Conservation (phyloP, 1,284 basidiomycete genomes). For the Ceratobasidium sp. region DNA sequence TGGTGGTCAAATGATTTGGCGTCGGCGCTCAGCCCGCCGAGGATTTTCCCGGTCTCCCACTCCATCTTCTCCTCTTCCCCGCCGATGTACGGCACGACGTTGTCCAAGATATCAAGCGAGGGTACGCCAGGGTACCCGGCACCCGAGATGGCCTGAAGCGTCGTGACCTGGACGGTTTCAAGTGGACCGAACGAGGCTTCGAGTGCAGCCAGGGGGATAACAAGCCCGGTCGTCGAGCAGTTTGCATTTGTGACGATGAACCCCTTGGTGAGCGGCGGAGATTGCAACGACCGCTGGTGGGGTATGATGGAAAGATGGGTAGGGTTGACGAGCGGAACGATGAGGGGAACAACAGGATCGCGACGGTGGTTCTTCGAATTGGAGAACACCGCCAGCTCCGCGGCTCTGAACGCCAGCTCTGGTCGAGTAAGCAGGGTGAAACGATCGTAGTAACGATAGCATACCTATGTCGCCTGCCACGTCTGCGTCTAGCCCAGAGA, state of each 20-base stretch:
- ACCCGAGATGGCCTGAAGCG: constrained; percentile 98
- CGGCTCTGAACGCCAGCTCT: constrained; percentile 86
- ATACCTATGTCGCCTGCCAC: constrained; percentile 94
- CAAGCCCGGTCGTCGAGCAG: constrained; percentile 95
- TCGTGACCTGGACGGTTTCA: constrained; percentile 90
- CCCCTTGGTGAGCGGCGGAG: constrained; percentile 80
- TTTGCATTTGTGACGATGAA: constrained; percentile 99
- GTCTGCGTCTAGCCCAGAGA: constrained; percentile 94
- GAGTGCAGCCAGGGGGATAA: constrained; percentile 92
- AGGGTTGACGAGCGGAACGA: constrained; percentile 97
- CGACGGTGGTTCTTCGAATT: constrained; percentile 98
- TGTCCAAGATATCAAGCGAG: constrained; percentile 93
- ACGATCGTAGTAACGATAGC: constrained; percentile 51
- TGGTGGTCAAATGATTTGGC: constrained; percentile 86
- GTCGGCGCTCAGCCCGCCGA: constrained; percentile 77
- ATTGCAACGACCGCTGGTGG: constrained; percentile 79
- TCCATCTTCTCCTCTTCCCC: constrained; percentile 98
- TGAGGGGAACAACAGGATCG: constrained; percentile 94
- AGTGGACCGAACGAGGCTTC: constrained; percentile 94
- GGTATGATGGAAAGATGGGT: constrained; percentile 86
- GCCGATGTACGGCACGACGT: constrained; percentile 93
- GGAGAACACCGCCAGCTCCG: constrained; percentile 94
- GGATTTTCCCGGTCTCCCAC: constrained; percentile 97
- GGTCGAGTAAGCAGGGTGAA: neutral
- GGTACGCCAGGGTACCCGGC: constrained; percentile 96